Conservation (phyloP, 352 stramenopile species). For the Globisporangium apiculatum region DNA sequence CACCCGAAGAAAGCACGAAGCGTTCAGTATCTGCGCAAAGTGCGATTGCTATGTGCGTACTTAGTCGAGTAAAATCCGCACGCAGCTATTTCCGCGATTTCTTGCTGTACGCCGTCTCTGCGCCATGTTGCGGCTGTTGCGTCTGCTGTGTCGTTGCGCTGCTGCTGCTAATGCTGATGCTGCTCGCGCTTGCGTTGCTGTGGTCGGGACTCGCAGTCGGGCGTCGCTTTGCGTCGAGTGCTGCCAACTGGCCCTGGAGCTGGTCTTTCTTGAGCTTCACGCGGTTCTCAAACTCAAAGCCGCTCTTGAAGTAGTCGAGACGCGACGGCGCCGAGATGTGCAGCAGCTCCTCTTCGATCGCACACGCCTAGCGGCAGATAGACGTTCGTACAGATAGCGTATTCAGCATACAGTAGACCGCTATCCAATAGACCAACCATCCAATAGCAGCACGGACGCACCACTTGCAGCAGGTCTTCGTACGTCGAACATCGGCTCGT, state of each 20-base stretch:
- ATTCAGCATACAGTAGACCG: too few species aligned
- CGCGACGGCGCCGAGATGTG: conserved; percentile 85
- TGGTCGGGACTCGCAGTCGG: conserved; percentile 30
- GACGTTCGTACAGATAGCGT: neutral
- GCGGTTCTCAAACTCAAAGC: conserved; percentile 88
- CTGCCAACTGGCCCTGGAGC: conserved; percentile 73
- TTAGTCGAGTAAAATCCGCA: too few species aligned
- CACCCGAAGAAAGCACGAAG: too few species aligned
- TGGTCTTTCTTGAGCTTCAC: conserved; percentile 89
- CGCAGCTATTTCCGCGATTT: conserved; percentile 43
- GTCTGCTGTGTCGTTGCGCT: conserved; percentile 1
- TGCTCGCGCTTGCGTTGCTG: conserved; percentile 23
- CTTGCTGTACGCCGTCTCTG: conserved; percentile 31
- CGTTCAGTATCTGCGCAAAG: too few species aligned
- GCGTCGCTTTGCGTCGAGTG: conserved; percentile 73
- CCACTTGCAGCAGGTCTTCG: conserved; percentile 86
- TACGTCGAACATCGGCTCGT: conserved; percentile 78
- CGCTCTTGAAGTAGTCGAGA: conserved; percentile 89
- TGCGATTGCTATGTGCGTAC: too few species aligned
- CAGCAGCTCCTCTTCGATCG: conserved; percentile 86
- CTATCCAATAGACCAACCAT: neutral
- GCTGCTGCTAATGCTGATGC: conserved; percentile 7
- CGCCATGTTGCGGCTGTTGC: conserved; percentile 10
- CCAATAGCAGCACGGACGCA: conserved; percentile 18
- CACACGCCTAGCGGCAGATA: conserved; percentile 43